A percentile compares a stretch with the other conserved stretches of the same genome.
Evolutionary conservation across 1,284 basidiomycete species (phyloP).

Genomic region (Omphalotus olearius): DNA sequence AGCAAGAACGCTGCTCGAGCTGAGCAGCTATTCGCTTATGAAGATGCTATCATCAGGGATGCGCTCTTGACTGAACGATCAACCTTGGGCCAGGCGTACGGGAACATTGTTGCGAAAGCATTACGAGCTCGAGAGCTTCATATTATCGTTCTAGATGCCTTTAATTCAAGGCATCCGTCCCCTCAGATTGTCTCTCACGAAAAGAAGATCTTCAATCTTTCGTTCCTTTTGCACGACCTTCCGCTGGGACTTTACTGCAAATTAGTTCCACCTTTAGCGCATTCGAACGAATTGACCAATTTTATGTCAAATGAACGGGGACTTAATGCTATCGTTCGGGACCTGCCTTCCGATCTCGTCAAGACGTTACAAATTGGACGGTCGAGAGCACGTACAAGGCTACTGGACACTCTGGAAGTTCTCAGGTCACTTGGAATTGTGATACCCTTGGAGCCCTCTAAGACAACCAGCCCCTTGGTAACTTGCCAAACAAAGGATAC

Average conservation of each 20-base stretch:
- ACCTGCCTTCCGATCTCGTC: conserved; percentile 46
- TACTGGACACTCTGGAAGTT: conserved; percentile 57
- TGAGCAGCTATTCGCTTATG: conserved; percentile 45
- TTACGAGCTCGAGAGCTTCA: conserved; percentile 62
- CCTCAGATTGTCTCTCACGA: conserved; percentile 46
- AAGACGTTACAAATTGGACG: conserved; percentile 50
- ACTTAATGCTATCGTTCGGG: conserved; percentile 40
- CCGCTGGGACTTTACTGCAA: conserved; percentile 57
- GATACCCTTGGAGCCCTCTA: conserved; percentile 47
- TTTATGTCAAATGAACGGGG: conserved; percentile 45
- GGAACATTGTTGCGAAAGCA: conserved; percentile 61
- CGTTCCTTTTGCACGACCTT: conserved; percentile 56
- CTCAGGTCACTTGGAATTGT: conserved; percentile 51
- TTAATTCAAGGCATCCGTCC: conserved; percentile 36
- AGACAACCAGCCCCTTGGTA: conserved; percentile 36
- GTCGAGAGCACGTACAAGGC: conserved; percentile 49
- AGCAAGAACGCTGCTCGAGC: conserved; percentile 38
- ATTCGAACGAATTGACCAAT: conserved; percentile 47
- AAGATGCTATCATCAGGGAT: conserved; percentile 50
- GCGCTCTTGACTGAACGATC: conserved; percentile 62
- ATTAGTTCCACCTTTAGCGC: conserved; percentile 49
- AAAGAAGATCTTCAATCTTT: conserved; percentile 50
- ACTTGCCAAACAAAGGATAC: conserved; percentile 36
- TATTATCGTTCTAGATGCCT: conserved; percentile 44
- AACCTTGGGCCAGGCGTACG: conserved; percentile 64